A percentile compares a stretch with the other conserved stretches of the same genome.
These are phyloP conservation scores for Grigorovia jiainica DNA, from an alignment of 805 yeast species.

Conservation along the genomic window DNA sequence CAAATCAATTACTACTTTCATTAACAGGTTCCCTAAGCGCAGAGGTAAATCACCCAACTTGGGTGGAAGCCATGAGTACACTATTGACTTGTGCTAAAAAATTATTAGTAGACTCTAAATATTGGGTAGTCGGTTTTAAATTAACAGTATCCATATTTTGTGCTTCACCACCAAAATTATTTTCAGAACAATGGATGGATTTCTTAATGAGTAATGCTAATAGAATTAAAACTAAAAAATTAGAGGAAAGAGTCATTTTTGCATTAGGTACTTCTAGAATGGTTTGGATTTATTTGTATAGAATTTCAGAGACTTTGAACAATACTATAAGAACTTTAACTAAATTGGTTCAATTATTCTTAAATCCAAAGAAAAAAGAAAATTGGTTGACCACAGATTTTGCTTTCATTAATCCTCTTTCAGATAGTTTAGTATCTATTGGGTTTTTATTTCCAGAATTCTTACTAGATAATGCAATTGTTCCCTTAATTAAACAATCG, in stretches of 20 bases:
- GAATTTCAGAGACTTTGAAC: constrained; percentile 83
- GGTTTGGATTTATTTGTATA: constrained; percentile 80
- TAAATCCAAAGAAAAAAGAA: constrained; percentile 53
- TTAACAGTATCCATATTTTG: constrained; percentile 65
- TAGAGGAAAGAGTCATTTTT: constrained; percentile 41
- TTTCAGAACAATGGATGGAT: constrained; percentile 60
- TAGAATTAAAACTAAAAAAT: constrained; percentile 56
- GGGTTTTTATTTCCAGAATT: constrained; percentile 75
- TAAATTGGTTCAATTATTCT: constrained; percentile 44
- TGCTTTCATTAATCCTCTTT: constrained; percentile 51
- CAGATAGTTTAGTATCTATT: constrained; percentile 64
- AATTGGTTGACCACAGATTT: constrained; percentile 69
- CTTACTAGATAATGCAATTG: constrained; percentile 65
- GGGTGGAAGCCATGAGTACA: constrained; percentile 72
- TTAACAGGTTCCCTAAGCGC: constrained; percentile 82
- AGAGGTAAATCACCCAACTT: constrained; percentile 90
- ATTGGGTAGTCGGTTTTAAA: constrained; percentile 61
- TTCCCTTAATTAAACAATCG: constrained; percentile 56
- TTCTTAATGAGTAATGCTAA: constrained; percentile 54
- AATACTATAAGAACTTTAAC: constrained; percentile 76
- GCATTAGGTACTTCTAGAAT: constrained; percentile 63
- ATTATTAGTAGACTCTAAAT: constrained; percentile 36
- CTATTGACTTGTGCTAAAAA: constrained; percentile 45
- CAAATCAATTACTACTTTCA: constrained; percentile 66
- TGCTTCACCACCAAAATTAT: constrained; percentile 71